These are phyloP conservation scores for Tilletiopsis washingtonensis DNA, from an alignment of 1,284 basidiomycete species.

Conservation along the genomic window DNA sequence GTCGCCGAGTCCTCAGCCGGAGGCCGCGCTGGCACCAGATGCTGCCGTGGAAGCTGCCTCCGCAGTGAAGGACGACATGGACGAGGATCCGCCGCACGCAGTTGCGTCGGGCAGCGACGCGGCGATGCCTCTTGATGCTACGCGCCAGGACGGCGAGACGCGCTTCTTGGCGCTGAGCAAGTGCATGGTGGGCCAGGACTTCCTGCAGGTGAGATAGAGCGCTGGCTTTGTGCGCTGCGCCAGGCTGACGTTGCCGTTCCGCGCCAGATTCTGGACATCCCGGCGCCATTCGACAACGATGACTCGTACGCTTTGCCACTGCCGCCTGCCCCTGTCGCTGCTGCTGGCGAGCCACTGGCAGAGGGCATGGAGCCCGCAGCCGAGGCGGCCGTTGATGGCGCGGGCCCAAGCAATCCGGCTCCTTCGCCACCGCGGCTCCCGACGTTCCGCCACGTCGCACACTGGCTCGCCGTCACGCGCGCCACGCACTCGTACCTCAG, in stretches of 20 bases:
- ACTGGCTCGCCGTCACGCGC: constrained; percentile 85
- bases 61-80: neutral
- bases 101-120: neutral
- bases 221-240: neutral
- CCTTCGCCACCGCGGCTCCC: constrained; percentile 2
- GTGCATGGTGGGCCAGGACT: constrained; percentile 70
- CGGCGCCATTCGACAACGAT: constrained; percentile 32
- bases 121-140: neutral
- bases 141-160: constrained; percentile 50
- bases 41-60: constrained; percentile 47
- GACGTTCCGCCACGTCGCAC: constrained; percentile 61
- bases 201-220: constrained; percentile 57
- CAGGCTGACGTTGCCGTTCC: neutral
- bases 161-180: constrained; percentile 89
- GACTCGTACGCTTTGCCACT: constrained; percentile 3
- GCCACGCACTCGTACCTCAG: constrained; percentile 76
- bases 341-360: too few species aligned
- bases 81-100: neutral
- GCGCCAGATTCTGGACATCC: constrained; percentile 65
- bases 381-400: neutral
- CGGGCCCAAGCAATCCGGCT: too few species aligned
- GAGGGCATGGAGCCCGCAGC: too few species aligned
- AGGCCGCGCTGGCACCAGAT: too few species aligned
- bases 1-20: too few species aligned
- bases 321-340: too few species aligned